Evolutionary conservation across 371 early-diverging fungal genomes (phyloP), one percentile per base, ranked within the genome.

Genomic region (Entomophthora muscae): DNA sequence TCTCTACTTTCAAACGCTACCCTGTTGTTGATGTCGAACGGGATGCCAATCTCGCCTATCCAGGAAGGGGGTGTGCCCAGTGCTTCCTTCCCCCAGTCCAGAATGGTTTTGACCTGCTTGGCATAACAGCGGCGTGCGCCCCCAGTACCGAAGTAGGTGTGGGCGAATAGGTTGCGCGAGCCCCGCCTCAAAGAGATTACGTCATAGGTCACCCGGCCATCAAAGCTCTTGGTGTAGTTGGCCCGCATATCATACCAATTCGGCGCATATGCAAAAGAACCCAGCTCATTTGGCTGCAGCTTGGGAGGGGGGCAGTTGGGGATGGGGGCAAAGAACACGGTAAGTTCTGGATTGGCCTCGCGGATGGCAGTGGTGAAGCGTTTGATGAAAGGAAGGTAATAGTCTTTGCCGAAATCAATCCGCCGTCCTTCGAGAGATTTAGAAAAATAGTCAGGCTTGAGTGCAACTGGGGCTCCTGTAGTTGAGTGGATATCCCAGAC

Each of bases 1-100:
- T 69, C 70, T 22, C 71, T 69, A n/a, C 69, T 65, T 42, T 54
- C 61, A 58, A 71, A 78, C 0, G 77, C 63, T 54, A 65, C 66
- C 52, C 65, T 63, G 22, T 65, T 65, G 60, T 83, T 76, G 74
- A 86, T 77, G 60, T 86, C 85, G 61, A 80, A 83, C 0, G 87
- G 85, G 54, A 86, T 84, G 32, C 87, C 87, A 51, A 82, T 80
- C 68, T 86, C 87, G n/a, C 87, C 87, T 13, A 86, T 68, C 0
- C 84, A 63, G 57, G 22, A 57, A 24, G 23, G 63, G 12, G 33
- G 32, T 5, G 42, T 42, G 10, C 42, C 42, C 42, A 42, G 42
- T n/a, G n/a, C n/a, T 17, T 17, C 10, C 32, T 28, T 42, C 55
- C 61, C 55, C 65, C 30, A 23, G 33, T 56, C 61, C 53, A 1